phyloP scores from a whole-genome alignment of 2,329 filamentous ascomycete genomes.

The Diaporthe eres region DNA sequence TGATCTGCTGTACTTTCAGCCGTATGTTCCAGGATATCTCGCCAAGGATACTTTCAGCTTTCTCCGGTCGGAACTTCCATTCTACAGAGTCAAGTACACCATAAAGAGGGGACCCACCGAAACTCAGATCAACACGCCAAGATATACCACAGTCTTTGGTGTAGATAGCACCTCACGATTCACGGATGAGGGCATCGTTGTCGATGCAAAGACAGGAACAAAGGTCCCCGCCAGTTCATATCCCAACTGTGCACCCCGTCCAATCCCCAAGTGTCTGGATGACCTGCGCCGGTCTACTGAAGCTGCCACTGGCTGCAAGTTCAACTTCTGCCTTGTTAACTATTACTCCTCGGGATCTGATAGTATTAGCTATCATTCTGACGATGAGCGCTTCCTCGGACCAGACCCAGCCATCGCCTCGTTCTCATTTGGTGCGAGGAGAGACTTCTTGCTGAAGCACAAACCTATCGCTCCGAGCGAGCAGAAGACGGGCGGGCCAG shows the following conservation, averaged over 20 bases:
- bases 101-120: conserved; percentile 76
- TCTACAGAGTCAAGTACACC: conserved; percentile 81
- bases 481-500: conserved; percentile 44
- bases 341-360: conserved; percentile 85
- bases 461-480: conserved; percentile 67
- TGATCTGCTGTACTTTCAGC: conserved; percentile 82
- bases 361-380: conserved; percentile 84
- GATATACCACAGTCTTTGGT: conserved; percentile 71
- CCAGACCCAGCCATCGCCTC: conserved; percentile 79
- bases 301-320: conserved; percentile 74
- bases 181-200: conserved; percentile 53
- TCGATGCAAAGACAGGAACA: conserved; percentile 59
- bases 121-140: conserved; percentile 71
- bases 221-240: conserved; percentile 68
- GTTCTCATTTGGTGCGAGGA: conserved; percentile 78
- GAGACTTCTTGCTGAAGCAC: conserved; percentile 86
- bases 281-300: conserved; percentile 74
- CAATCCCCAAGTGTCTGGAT: conserved; percentile 79
- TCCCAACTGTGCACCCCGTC: conserved; percentile 71
- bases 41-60: conserved; percentile 77
- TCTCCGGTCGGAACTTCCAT: conserved; percentile 78
- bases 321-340: conserved; percentile 87
- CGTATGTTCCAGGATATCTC: conserved; percentile 73
- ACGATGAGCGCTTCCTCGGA: conserved; percentile 85
- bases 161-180: conserved; percentile 76